phyloP scores from a whole-genome alignment of 257 asterid species.

The Orobanche coerulescens region DNA sequence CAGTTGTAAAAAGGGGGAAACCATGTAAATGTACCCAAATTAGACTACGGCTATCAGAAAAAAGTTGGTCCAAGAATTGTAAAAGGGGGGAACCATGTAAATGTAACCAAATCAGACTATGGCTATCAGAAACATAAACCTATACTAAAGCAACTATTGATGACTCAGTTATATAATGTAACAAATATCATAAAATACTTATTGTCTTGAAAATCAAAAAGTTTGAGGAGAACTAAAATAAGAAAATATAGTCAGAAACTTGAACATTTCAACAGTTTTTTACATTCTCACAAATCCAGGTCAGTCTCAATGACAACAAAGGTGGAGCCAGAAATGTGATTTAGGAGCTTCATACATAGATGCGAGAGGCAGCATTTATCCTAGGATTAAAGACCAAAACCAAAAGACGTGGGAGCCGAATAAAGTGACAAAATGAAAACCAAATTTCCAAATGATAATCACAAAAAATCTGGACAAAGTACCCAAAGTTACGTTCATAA shows the following conservation, averaged over 20 bases:
- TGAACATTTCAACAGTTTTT: neutral
- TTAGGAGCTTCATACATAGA: neutral
- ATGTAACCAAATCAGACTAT: neutral
- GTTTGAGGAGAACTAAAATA: neutral
- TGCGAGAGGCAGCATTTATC: neutral
- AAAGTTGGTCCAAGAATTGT: slow-evolving; percentile 4
- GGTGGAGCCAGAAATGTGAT: neutral
- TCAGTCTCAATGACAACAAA: neutral
- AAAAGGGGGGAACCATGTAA: neutral
- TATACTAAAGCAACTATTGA: neutral
- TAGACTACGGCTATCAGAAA: neutral
- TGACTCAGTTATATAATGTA: neutral
- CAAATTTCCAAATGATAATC: neutral
- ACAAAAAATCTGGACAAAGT: neutral
- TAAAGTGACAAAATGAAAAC: neutral
- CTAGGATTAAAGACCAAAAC: neutral
- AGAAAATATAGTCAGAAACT: neutral
- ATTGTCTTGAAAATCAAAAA: neutral
- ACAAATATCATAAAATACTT: neutral
- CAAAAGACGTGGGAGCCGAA: neutral
- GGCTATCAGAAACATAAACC: neutral
- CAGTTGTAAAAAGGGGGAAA: neutral
- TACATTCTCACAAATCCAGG: neutral
- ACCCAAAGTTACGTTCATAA: neutral
- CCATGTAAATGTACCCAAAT: neutral